phyloP scores from a whole-genome alignment of 192 early-diverging fungal species.

The Fimicolochytrium jonesii region DNA sequence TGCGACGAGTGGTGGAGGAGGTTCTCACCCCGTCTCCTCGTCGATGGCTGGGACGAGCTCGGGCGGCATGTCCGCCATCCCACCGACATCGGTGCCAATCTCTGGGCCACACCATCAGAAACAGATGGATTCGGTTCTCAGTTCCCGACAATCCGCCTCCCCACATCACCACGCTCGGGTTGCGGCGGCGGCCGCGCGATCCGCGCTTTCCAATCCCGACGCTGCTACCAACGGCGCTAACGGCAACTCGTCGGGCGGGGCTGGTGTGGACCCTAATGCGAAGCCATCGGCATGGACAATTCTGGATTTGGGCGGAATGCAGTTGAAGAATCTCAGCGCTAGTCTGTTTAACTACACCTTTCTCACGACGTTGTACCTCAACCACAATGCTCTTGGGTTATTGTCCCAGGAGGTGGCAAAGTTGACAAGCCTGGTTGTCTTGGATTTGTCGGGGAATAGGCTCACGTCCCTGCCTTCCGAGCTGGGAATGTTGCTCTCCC shows the following conservation, averaged over 20 bases:
- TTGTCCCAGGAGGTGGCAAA: conserved; percentile 68
- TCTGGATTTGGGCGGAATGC: conserved; percentile 95
- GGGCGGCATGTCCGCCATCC: not conserved
- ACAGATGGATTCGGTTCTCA: conserved; percentile 66
- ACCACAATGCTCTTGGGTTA: conserved; percentile 87
- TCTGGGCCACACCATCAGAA: conserved; percentile 59
- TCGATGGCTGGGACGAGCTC: conserved; percentile 1
- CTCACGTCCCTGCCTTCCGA: conserved; percentile 80
- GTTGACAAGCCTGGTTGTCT: conserved; percentile 61
- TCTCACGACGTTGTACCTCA: conserved; percentile 89
- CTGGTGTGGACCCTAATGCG: conserved; percentile 53
- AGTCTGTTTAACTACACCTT: conserved; percentile 80
- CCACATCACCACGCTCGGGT: conserved; percentile 89
- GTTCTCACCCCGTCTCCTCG: not conserved
- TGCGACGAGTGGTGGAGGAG: too few relatives aligned
- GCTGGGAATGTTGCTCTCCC: conserved; percentile 73
- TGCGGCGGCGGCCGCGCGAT: conserved; percentile 75
- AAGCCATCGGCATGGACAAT: conserved; percentile 72
- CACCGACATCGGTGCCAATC: too few relatives aligned
- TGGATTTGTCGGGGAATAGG: conserved; percentile 90
- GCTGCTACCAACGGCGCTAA: not conserved
- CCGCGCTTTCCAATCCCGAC: conserved; percentile 21
- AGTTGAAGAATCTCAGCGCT: conserved; percentile 70
- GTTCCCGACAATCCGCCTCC: conserved; percentile 70
- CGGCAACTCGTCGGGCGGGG: conserved; percentile 28